phyloP scores from a whole-genome alignment of 164 flowering plant species.

The Chloranthus sessilifolius region DNA sequence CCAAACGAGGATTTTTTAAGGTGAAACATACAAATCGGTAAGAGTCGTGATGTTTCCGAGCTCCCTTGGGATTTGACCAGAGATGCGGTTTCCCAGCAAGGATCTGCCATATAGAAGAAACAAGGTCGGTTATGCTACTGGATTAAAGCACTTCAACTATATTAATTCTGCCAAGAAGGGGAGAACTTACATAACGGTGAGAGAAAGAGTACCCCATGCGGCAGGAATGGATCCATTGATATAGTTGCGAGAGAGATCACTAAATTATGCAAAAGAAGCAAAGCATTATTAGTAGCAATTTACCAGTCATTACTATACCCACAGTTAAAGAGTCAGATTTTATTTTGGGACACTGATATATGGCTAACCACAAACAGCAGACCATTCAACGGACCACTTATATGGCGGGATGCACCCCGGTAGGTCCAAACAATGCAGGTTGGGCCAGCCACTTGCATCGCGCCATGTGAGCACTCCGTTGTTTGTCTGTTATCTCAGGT shows the following conservation, averaged over 20 bases:
- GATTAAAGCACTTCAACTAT: not conserved
- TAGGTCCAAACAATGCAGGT: too few relatives aligned
- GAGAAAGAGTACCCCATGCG: conserved; percentile 37
- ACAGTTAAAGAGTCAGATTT: not conserved
- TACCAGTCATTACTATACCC: not conserved
- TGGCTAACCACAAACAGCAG: too few relatives aligned
- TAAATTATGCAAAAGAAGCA: conserved; percentile 17
- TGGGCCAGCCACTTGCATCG: too few relatives aligned
- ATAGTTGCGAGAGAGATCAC: conserved; percentile 54
- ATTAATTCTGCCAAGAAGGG: too few relatives aligned
- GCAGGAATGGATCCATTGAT: conserved; percentile 26
- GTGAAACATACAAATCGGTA: conserved; percentile 12
- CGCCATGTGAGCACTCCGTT: too few relatives aligned
- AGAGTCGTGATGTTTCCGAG: conserved; percentile 16
- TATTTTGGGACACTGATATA: too few relatives aligned
- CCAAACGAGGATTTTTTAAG: too few relatives aligned
- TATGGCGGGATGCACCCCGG: too few relatives aligned
- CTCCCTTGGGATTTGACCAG: conserved; percentile 26
- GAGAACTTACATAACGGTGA: conserved; percentile 49
- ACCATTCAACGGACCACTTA: too few relatives aligned
- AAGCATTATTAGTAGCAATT: not conserved
- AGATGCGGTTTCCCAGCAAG: conserved; percentile 53
- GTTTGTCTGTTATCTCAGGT: too few relatives aligned
- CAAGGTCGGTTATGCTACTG: not conserved
- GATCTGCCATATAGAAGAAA: conserved; percentile 28